Conservation (phyloP, 2,329 filamentous ascomycete species). For the Fonsecaea monophora region DNA sequence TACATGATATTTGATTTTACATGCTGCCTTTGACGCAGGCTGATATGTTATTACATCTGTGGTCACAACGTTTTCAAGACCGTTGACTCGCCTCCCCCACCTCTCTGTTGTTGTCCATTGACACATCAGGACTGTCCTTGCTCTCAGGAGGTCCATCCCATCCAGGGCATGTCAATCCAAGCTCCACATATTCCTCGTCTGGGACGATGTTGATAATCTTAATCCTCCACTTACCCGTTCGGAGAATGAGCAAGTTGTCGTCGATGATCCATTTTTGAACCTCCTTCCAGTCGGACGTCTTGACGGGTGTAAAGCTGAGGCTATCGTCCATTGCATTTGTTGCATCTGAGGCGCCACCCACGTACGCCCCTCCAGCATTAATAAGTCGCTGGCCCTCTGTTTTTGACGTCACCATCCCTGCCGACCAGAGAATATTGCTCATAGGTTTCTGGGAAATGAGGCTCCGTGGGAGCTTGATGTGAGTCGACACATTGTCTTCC, state of each 20-base stretch:
- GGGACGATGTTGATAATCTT: slow-evolving; percentile 62
- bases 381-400: slow-evolving; percentile 61
- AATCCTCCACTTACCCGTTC: slow-evolving; percentile 67
- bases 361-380: slow-evolving; percentile 58
- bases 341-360: slow-evolving; percentile 52
- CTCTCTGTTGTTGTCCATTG: neutral
- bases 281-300: slow-evolving; percentile 49
- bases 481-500: slow-evolving; percentile 47
- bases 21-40: neutral
- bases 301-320: slow-evolving; percentile 57
- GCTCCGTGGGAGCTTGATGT: slow-evolving; percentile 57
- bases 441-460: slow-evolving; percentile 58
- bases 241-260: slow-evolving; percentile 60
- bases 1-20: neutral
- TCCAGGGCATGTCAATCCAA: slow-evolving; percentile 57
- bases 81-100: neutral
- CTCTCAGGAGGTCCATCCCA: slow-evolving; percentile 51
- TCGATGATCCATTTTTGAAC: slow-evolving; percentile 59
- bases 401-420: slow-evolving; percentile 59
- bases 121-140: neutral
- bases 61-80: neutral
- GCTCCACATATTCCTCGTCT: slow-evolving; percentile 59
- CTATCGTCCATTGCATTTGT: slow-evolving; percentile 50
- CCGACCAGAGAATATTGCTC: slow-evolving; percentile 58
- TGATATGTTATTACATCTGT: neutral